These are phyloP conservation scores for Cnidoscolus chayamansa DNA, from an alignment of 441 rosid genomes.

Conservation along the genomic window DNA sequence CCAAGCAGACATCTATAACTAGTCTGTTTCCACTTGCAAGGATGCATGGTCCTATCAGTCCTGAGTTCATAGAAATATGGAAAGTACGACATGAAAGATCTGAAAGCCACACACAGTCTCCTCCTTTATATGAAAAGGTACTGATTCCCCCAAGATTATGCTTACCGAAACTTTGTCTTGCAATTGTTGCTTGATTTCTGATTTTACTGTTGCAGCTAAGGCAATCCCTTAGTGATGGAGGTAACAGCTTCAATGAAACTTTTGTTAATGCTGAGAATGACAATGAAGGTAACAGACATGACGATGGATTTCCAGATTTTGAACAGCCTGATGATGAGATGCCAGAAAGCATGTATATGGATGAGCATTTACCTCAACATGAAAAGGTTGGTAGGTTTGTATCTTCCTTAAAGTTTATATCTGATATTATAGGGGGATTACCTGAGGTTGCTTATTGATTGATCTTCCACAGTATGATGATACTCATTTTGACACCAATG, in stretches of 20 bases:
- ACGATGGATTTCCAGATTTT: constrained; percentile 44
- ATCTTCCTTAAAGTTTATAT: constrained; percentile 9
- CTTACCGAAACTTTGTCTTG: constrained; percentile 10
- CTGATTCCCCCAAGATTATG: constrained; percentile 8
- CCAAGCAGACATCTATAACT: constrained; percentile 36
- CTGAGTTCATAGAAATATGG: constrained; percentile 70
- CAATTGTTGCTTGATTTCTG: constrained; percentile 18
- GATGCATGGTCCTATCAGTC: constrained; percentile 60
- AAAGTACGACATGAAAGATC: constrained; percentile 32
- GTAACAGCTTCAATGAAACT: constrained; percentile 27
- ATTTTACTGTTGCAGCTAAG: constrained; percentile 50
- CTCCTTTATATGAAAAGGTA: constrained; percentile 61
- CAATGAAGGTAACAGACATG: constrained; percentile 35
- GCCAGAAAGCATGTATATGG: constrained; percentile 46
- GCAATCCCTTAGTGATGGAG: constrained; percentile 50
- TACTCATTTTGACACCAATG: constrained; percentile 34
- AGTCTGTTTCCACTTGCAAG: constrained; percentile 74
- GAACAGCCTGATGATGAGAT: constrained; percentile 37
- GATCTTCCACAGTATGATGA: constrained; percentile 38
- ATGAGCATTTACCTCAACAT: constrained; percentile 39
- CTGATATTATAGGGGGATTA: neutral
- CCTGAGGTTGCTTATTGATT: constrained; percentile 25
- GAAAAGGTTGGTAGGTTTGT: constrained; percentile 34
- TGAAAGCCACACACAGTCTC: constrained; percentile 32
- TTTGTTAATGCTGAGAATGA: constrained; percentile 29